Conservation (phyloP, 495 filamentous ascomycete genomes). For the Neurospora sp. region DNA sequence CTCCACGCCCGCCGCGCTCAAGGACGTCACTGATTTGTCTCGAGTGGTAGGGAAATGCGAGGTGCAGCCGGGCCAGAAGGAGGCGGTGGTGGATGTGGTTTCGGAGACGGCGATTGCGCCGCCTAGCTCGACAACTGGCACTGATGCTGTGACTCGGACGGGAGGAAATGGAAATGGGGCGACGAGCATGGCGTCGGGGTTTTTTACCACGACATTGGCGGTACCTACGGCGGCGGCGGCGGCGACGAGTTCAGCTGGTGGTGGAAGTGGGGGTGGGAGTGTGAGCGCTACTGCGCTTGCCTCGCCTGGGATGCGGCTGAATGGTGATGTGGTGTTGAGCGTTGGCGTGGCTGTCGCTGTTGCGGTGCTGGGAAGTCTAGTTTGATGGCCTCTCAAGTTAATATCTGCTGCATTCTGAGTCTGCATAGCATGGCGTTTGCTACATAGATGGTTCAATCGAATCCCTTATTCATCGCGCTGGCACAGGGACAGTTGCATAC, state of each 20-base stretch:
- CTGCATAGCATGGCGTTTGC: not conserved
- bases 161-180: not conserved
- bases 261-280: not conserved
- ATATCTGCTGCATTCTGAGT: not conserved
- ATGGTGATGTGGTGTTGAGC: not conserved
- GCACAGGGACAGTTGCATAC: too few relatives aligned
- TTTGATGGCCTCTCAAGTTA: not conserved
- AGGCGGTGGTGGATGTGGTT: not conserved
- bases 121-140: not conserved
- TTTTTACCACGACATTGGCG: not conserved
- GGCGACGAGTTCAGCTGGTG: not conserved
- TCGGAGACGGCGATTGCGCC: not conserved
- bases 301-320: not conserved
- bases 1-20: constrained; percentile 24
- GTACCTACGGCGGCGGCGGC: not conserved
- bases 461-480: not conserved
- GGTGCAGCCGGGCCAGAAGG: not conserved
- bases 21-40: constrained; percentile 9
- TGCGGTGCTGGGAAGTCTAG: not conserved
- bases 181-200: not conserved
- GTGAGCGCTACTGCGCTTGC: not conserved
- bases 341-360: not conserved
- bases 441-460: not conserved
- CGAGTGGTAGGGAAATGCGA: constrained; percentile 14
- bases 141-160: not conserved